Percentiles rank a stretch among this genome's conserved stretches.
These are phyloP conservation scores for Asterionellopsis glacialis DNA, from an alignment of 108 stramenopile genomes.

Conservation along the genomic window DNA sequence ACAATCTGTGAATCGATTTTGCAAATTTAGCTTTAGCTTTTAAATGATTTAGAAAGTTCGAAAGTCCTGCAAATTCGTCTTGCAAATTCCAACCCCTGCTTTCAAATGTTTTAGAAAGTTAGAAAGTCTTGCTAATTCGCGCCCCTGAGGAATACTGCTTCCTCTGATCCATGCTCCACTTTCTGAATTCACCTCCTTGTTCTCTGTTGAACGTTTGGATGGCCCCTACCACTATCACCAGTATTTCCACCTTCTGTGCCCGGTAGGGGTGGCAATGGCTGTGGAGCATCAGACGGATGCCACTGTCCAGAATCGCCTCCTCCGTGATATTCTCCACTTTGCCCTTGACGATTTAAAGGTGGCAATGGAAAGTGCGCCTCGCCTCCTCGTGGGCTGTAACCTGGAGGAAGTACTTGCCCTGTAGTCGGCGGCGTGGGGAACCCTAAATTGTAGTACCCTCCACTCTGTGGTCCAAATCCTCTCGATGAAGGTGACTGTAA, in stretches of 20 bases:
- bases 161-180: no score
- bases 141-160: no score
- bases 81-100: no score
- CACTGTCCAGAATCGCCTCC: background rate
- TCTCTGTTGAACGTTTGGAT: no score
- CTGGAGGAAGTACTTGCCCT: background rate
- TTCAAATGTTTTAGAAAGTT: no score
- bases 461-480: background rate
- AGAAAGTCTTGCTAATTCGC: no score
- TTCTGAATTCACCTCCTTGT: no score
- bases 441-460: background rate
- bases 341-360: background rate
- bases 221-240: no score
- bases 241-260: background rate
- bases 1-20: no score
- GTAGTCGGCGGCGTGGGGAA: background rate
- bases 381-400: conserved; percentile 3
- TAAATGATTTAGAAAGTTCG: no score
- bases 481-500: conserved; percentile 3
- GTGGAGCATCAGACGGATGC: background rate
- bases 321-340: background rate
- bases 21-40: no score
- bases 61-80: no score
- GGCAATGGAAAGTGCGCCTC: background rate
- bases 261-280: conserved; percentile 1